Evolutionary conservation across 139 green algal species (phyloP).

Genomic region (Picochlorum costavermella): DNA sequence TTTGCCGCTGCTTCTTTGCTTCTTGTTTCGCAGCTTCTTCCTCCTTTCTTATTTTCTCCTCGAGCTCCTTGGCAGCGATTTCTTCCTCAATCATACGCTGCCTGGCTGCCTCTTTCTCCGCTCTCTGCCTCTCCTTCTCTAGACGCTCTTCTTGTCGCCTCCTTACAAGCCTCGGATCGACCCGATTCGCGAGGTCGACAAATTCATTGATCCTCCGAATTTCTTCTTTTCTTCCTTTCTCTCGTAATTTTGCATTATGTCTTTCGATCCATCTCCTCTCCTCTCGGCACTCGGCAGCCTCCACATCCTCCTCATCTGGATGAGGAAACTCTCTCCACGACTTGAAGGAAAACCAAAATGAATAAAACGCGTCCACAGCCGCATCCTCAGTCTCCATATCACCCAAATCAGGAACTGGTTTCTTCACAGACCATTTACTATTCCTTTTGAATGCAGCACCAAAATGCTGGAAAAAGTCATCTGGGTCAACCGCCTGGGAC

Average conservation of each 20-base stretch:
- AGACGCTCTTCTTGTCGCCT: slow-evolving; percentile 64
- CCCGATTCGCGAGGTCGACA: slow-evolving; percentile 74
- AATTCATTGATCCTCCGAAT: slow-evolving; percentile 69
- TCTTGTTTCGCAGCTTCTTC: slow-evolving; percentile 36
- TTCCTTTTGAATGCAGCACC: slow-evolving; percentile 87
- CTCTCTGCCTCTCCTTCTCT: slow-evolving; percentile 38
- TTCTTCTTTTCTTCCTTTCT: slow-evolving; percentile 95
- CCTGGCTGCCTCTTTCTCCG: slow-evolving; percentile 31
- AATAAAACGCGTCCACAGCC: slow-evolving; percentile 81
- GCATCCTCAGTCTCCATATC: slow-evolving; percentile 39
- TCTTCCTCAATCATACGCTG: slow-evolving; percentile 40
- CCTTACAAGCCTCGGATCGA: slow-evolving; percentile 66
- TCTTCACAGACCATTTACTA: slow-evolving; percentile 58
- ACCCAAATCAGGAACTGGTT: slow-evolving; percentile 68
- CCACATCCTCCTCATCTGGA: slow-evolving; percentile 88
- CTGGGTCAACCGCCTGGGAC: slow-evolving; percentile 31
- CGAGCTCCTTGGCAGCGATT: slow-evolving; percentile 15
- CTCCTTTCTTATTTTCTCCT: slow-evolving; percentile 26
- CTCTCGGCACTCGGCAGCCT: slow-evolving; percentile 51
- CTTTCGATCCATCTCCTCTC: slow-evolving; percentile 87
- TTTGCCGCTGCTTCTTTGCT: slow-evolving; percentile 60
- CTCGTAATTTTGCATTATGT: slow-evolving; percentile 85
- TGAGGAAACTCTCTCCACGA: slow-evolving; percentile 95
- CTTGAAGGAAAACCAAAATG: slow-evolving; percentile 92
- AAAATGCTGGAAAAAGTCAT: slow-evolving; percentile 91